phyloP scores from a whole-genome alignment of 139 green algal genomes.

The Tetraselmis chui region DNA sequence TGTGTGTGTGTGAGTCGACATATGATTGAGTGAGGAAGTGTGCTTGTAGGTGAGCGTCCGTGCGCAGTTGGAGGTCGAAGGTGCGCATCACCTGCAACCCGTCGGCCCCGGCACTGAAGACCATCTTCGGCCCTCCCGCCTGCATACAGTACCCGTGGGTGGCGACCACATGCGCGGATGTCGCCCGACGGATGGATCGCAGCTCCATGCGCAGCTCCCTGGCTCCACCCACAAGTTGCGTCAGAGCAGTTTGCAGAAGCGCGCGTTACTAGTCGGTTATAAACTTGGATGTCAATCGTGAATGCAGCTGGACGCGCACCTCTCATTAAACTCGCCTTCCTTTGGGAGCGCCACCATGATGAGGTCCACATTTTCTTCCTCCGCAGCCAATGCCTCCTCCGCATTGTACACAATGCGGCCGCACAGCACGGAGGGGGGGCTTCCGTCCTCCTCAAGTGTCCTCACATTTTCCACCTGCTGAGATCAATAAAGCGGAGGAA shows the following conservation, averaged over 20 bases:
- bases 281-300: no score
- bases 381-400: background rate
- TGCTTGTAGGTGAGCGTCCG: no score
- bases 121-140: slow-evolving; percentile 2
- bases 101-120: slow-evolving; percentile 6
- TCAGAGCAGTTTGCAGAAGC: no score
- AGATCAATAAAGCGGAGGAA: no score
- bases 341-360: background rate
- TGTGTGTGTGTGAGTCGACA: no score
- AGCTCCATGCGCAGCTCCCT: slow-evolving; percentile 1
- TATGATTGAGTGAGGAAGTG: no score
- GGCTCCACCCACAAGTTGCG: no score
- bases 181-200: background rate
- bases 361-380: background rate
- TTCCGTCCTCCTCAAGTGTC: background rate
- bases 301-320: no score
- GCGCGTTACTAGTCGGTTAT: no score
- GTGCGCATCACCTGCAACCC: background rate
- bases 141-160: background rate
- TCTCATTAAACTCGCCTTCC: background rate
- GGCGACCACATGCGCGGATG: background rate
- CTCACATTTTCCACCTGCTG: no score
- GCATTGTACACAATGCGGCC: background rate
- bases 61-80: no score
- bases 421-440: background rate